Evolutionary conservation across 164 flowering plant genomes (phyloP).

Genomic region (Kingdonia uniflora): DNA sequence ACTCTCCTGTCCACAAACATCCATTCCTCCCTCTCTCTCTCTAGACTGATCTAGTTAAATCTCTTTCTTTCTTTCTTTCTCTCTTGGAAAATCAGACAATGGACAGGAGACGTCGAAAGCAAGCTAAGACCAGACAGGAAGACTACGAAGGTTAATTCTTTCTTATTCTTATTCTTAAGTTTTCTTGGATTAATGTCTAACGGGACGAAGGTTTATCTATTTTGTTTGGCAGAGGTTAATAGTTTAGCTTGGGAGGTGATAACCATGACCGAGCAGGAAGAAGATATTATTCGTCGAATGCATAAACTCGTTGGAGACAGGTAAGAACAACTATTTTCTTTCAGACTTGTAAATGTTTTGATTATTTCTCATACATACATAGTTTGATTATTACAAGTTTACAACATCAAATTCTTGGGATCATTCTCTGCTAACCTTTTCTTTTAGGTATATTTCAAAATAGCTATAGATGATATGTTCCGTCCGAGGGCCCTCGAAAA

Average conservation of each 20-base stretch:
- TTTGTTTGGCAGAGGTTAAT: conserved; percentile 41
- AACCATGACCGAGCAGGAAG: conserved; percentile 26
- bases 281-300: conserved; percentile 33
- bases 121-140: conserved; percentile 17
- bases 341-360: no score
- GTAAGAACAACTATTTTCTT: conserved; percentile 7
- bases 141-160: conserved; percentile 26
- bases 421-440: no score
- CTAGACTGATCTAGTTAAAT: background rate
- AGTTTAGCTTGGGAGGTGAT: conserved; percentile 29
- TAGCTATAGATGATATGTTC: no score
- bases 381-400: no score
- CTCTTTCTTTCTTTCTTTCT: background rate
- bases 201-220: background rate
- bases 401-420: no score
- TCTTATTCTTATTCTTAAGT: background rate
- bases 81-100: conserved; percentile 10
- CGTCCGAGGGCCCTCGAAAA: no score
- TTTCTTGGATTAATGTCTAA: no score
- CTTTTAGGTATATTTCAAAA: no score
- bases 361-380: no score
- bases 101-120: conserved; percentile 41
- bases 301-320: conserved; percentile 30
- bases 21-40: background rate
- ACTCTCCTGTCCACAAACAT: no score